Conservation (phyloP, 2,329 filamentous ascomycete genomes). For the Colletotrichum sp. region DNA sequence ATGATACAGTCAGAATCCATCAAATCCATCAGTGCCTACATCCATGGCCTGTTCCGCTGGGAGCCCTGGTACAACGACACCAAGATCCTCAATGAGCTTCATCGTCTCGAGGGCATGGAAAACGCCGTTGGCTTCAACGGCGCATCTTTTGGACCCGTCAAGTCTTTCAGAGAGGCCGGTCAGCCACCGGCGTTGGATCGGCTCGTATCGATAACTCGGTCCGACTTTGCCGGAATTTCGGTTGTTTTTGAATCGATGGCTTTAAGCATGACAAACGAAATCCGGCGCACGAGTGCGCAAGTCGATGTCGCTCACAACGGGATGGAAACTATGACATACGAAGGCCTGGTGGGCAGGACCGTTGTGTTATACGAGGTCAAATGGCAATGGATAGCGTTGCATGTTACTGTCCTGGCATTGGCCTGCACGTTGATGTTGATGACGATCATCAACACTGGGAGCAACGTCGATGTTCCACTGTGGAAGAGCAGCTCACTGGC, state of each 20-base stretch:
- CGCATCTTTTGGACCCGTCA: not conserved
- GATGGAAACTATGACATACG: not conserved
- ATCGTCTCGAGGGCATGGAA: not conserved
- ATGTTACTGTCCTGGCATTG: not conserved
- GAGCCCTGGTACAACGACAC: not conserved
- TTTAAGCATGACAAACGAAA: constrained; percentile 1
- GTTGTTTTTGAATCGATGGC: not conserved
- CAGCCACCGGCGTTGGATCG: not conserved
- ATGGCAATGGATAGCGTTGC: constrained; percentile 8
- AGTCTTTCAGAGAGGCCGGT: too few species aligned
- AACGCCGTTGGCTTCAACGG: not conserved
- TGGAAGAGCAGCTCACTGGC: constrained; percentile 15
- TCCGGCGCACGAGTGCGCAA: not conserved
- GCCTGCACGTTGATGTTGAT: not conserved
- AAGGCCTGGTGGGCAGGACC: not conserved
- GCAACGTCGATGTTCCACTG: not conserved
- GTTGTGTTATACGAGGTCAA: not conserved
- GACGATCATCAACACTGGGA: not conserved
- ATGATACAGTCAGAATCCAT: not conserved
- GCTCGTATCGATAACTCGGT: not conserved
- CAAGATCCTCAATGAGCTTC: not conserved
- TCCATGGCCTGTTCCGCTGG: not conserved
- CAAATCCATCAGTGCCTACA: not conserved
- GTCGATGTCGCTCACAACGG: not conserved
- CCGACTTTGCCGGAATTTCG: not conserved